Percentiles rank a stretch among this genome's conserved stretches.
Evolutionary conservation across 2,329 filamentous ascomycete genomes (phyloP).

Genomic region (Scytalidium lignicola): DNA sequence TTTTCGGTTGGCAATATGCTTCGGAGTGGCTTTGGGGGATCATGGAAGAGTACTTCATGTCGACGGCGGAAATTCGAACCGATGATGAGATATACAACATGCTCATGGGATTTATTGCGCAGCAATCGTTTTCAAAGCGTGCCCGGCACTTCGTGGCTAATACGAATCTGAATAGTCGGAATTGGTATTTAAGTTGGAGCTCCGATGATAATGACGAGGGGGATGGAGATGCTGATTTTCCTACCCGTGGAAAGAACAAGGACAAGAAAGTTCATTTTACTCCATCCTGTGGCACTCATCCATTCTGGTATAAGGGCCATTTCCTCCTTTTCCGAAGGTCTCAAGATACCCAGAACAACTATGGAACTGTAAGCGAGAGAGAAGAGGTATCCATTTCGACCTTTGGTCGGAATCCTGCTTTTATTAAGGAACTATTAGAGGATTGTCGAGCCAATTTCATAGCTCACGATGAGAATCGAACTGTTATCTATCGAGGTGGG

Average conservation of each 20-base stretch:
- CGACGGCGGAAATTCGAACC: conserved; percentile 58
- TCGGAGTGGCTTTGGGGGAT: conserved; percentile 41
- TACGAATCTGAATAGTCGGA: conserved; percentile 51
- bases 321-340: conserved; percentile 53
- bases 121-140: conserved; percentile 54
- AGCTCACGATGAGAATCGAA: conserved; percentile 56
- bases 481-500: conserved; percentile 58
- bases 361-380: conserved; percentile 41
- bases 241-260: conserved; percentile 33
- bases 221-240: conserved; percentile 25
- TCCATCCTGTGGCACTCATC: conserved; percentile 61
- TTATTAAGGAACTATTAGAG: conserved; percentile 57
- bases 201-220: conserved; percentile 43
- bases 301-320: conserved; percentile 60
- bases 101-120: conserved; percentile 63
- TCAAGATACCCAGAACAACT: conserved; percentile 38
- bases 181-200: conserved; percentile 40
- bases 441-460: conserved; percentile 53
- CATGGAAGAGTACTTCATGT: conserved; percentile 54
- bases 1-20: conserved; percentile 49
- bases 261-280: conserved; percentile 49
- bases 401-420: conserved; percentile 54
- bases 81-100: conserved; percentile 72
- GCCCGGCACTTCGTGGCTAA: conserved; percentile 61
- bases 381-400: conserved; percentile 57